Conservation (phyloP, 352 stramenopile species). For the Phytophthora sp. region DNA sequence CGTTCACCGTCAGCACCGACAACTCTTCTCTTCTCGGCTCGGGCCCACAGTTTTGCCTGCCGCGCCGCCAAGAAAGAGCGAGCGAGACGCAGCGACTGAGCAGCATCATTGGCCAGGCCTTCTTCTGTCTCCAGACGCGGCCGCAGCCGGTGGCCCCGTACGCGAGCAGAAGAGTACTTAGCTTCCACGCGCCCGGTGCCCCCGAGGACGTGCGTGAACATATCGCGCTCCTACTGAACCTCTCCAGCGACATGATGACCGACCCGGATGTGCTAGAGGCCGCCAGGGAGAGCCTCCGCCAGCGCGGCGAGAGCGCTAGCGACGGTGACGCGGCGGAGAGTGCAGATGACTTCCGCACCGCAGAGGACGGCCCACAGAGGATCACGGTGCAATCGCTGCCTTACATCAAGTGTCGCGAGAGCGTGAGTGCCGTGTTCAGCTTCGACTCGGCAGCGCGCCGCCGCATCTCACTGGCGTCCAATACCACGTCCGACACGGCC, state of each 20-base stretch:
- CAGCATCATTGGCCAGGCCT: conserved; percentile 62
- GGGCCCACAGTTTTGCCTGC: conserved; percentile 27
- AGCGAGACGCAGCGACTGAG: conserved; percentile 28
- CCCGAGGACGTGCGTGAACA: conserved; percentile 29
- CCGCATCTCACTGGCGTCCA: conserved; percentile 53
- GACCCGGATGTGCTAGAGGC: conserved; percentile 27
- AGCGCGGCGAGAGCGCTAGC: conserved; percentile 23
- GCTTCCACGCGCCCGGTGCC: conserved; percentile 23
- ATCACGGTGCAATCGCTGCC: conserved; percentile 71
- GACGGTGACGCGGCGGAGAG: conserved; percentile 34
- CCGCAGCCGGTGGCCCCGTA: conserved; percentile 41
- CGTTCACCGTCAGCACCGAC: conserved; percentile 4
- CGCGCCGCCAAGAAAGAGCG: conserved; percentile 32
- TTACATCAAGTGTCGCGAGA: conserved; percentile 70
- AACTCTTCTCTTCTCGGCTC: conserved; percentile 1
- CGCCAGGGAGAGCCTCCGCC: conserved; percentile 8
- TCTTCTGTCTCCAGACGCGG: conserved; percentile 59
- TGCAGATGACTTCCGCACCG: conserved; percentile 20
- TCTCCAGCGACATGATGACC: conserved; percentile 38
- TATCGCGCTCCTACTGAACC: conserved; percentile 28
- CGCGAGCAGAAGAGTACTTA: conserved; percentile 29
- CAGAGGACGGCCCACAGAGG: conserved; percentile 5
- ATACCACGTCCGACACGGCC: conserved; percentile 48
- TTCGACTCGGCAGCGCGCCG: conserved; percentile 53
- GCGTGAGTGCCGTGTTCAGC: conserved; percentile 58